Conservation (phyloP, 192 early-diverging fungal genomes). For the Dispira simplex region DNA sequence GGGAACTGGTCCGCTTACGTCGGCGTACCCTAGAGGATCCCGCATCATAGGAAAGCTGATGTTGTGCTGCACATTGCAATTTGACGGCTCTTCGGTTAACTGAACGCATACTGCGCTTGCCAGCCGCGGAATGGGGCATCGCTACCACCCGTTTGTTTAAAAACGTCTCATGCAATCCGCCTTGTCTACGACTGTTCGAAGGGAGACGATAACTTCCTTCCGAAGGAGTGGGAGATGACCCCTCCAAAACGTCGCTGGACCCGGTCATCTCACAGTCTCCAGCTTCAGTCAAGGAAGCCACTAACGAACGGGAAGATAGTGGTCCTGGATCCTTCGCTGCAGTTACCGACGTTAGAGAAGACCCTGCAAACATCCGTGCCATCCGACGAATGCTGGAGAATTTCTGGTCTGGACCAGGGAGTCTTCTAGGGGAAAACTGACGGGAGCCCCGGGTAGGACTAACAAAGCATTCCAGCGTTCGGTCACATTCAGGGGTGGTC, state of each 20-base stretch:
- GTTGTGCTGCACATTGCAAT: no score
- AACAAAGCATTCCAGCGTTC: not conserved
- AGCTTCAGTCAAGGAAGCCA: not conserved
- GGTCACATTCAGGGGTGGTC: not conserved
- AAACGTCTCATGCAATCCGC: not conserved
- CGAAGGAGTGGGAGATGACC: no score
- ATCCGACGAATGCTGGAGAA: not conserved
- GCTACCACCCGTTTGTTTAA: slow-evolving; percentile 7
- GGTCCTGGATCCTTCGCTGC: not conserved
- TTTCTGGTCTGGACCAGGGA: not conserved
- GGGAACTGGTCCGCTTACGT: no score
- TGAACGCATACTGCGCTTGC: slow-evolving; percentile 10
- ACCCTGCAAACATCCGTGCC: slow-evolving; percentile 11
- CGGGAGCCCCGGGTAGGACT: not conserved
- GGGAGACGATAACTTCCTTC: not conserved
- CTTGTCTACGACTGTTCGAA: not conserved
- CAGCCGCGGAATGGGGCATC: slow-evolving; percentile 3
- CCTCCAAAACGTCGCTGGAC: no score
- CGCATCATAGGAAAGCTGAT: no score
- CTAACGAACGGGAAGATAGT: not conserved
- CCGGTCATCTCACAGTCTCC: not conserved
- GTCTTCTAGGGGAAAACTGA: not conserved
- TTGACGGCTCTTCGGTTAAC: slow-evolving; percentile 5
- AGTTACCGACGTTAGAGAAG: not conserved
- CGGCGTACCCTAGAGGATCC: no score